phyloP scores from a whole-genome alignment of 371 early-diverging fungal genomes.

The Lichtheimia ramosa region DNA sequence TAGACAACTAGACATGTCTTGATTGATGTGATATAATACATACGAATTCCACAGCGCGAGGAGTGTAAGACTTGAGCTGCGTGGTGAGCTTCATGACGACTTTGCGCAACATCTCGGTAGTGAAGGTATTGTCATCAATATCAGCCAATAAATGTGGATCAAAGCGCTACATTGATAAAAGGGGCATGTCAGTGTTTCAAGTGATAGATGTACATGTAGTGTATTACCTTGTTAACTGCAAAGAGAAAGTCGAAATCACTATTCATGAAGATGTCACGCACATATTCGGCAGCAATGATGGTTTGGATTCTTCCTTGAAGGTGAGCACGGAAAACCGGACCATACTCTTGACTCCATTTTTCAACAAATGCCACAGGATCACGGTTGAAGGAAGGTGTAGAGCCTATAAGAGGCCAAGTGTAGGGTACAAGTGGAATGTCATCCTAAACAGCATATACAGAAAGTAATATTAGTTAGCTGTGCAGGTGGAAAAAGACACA shows the following conservation, averaged over 20 bases:
- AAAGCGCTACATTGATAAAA: slow-evolving; percentile 9
- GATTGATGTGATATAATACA: neutral
- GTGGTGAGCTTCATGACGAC: slow-evolving; percentile 10
- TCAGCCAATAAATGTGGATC: slow-evolving; percentile 7
- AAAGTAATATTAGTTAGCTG: neutral
- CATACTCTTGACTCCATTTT: slow-evolving; percentile 16
- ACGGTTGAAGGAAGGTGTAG: slow-evolving; percentile 14
- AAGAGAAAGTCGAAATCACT: slow-evolving; percentile 13
- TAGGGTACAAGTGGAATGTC: slow-evolving; percentile 8
- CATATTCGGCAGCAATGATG: slow-evolving; percentile 12
- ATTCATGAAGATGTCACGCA: slow-evolving; percentile 19
- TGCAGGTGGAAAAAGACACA: no score
- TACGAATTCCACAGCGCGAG: slow-evolving; percentile 13
- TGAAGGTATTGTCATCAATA: neutral
- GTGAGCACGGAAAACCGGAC: slow-evolving; percentile 22
- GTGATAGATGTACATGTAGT: neutral
- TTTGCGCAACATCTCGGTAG: neutral
- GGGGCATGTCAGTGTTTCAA: neutral
- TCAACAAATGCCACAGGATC: slow-evolving; percentile 19
- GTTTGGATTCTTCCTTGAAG: slow-evolving; percentile 22
- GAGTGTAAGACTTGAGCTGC: slow-evolving; percentile 12
- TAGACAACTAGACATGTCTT: neutral
- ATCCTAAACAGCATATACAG: neutral
- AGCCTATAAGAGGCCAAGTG: slow-evolving; percentile 15
- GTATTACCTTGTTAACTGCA: slow-evolving; percentile 6